Percentiles rank a stretch among this genome's conserved stretches.
Evolutionary conservation across 441 rosid genomes (phyloP).

Genomic region (Metrosideros polymorpha): DNA sequence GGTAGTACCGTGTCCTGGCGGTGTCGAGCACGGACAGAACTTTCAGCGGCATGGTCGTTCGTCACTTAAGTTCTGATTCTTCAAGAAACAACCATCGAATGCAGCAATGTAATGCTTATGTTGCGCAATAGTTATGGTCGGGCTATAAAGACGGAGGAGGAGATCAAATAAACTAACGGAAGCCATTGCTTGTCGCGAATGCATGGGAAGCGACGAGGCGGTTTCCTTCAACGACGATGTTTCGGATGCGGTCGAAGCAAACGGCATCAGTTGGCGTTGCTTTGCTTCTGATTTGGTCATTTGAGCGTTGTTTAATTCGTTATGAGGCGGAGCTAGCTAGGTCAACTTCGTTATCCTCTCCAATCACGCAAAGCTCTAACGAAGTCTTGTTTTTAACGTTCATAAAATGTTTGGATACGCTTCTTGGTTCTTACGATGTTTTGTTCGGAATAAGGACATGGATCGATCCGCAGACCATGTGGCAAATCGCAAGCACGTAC

Average conservation of each 20-base stretch:
- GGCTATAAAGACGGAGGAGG: neutral
- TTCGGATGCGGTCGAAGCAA: neutral
- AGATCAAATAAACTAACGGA: neutral
- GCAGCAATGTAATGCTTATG: neutral
- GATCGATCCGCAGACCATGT: neutral
- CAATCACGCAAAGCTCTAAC: neutral
- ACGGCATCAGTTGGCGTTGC: neutral
- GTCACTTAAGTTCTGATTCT: neutral
- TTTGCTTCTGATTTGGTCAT: neutral
- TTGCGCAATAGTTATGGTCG: neutral
- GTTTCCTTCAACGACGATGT: neutral
- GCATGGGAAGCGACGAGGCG: neutral
- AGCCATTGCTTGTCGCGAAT: neutral
- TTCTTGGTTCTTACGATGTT: neutral
- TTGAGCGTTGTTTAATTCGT: neutral
- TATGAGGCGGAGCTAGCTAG: neutral
- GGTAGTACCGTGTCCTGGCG: conserved; percentile 55
- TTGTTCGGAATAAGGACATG: neutral
- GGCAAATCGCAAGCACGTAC: neutral
- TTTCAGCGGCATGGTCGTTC: conserved; percentile 20
- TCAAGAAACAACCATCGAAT: neutral
- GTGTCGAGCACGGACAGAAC: conserved; percentile 59
- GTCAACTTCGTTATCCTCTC: neutral
- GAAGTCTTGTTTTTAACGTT: neutral
- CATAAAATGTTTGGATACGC: neutral